A percentile compares a stretch with the other conserved stretches of the same genome.
Conservation (phyloP, 2,329 filamentous ascomycete genomes). For the Clonostachys solani region DNA sequence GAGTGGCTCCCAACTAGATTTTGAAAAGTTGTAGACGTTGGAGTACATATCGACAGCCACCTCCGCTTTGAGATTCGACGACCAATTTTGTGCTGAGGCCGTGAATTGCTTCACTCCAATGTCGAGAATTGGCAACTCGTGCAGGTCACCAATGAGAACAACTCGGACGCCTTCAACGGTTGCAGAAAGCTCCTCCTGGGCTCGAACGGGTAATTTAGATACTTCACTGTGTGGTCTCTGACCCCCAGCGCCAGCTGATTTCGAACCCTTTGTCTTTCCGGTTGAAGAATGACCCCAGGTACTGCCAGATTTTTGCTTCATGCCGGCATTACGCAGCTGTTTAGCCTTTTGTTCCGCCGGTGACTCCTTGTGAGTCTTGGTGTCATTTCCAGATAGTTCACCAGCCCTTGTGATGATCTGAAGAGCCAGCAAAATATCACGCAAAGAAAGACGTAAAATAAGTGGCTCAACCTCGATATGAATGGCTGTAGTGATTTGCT, state of each 20-base stretch:
- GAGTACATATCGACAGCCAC: constrained; percentile 90
- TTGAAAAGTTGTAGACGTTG: constrained; percentile 98
- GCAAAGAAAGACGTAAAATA: constrained; percentile 82
- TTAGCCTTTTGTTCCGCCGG: constrained; percentile 49
- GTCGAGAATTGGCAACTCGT: constrained; percentile 93
- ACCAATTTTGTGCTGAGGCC: constrained; percentile 86
- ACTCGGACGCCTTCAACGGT: constrained; percentile 85
- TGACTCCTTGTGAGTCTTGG: constrained; percentile 19
- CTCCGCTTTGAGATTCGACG: constrained; percentile 79
- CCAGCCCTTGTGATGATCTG: constrained; percentile 91
- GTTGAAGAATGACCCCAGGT: constrained; percentile 50
- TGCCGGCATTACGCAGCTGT: constrained; percentile 42
- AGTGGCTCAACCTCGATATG: constrained; percentile 87
- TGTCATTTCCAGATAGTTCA: constrained; percentile 71
- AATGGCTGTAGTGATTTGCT: constrained; percentile 66
- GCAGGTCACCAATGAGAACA: constrained; percentile 90
- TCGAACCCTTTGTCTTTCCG: constrained; percentile 32
- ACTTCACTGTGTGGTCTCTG: constrained; percentile 2
- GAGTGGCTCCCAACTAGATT: constrained; percentile 95
- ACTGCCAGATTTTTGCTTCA: constrained; percentile 54
- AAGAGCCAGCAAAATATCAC: constrained; percentile 89
- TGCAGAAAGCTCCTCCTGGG: constrained; percentile 75
- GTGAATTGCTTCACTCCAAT: constrained; percentile 89
- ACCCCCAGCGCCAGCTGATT: constrained; percentile 22
- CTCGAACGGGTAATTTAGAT: background rate